Conservation (phyloP, 208 protist species). For the Trypanosoma congolense region DNA sequence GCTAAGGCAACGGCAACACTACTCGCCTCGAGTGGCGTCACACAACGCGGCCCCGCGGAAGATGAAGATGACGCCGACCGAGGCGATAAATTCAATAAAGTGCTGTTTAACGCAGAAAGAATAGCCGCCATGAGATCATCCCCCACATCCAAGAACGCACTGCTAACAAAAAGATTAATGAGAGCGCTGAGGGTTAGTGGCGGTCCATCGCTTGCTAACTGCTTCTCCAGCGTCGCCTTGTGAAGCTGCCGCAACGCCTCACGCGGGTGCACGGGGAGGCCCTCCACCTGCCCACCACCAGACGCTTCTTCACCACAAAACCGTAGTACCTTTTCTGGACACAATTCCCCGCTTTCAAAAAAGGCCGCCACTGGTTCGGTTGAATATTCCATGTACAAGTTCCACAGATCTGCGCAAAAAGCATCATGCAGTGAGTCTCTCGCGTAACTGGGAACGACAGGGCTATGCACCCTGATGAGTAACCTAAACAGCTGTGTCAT, state of each 20-base stretch:
- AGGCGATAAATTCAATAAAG: no score
- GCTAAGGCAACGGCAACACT: constrained; percentile 9
- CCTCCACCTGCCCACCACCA: neutral
- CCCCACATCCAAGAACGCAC: constrained; percentile 8
- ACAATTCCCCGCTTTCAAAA: constrained; percentile 7
- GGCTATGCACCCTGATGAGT: constrained; percentile 24
- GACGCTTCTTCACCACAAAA: neutral
- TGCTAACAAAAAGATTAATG: constrained; percentile 25
- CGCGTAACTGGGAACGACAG: constrained; percentile 28
- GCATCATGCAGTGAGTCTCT: constrained; percentile 19
- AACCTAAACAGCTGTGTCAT: constrained; percentile 15
- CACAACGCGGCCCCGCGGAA: neutral
- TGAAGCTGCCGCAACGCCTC: constrained; percentile 9
- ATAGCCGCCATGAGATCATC: constrained; percentile 12
- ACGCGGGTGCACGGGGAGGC: neutral
- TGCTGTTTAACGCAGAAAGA: constrained; percentile 10
- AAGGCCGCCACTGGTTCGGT: constrained; percentile 26
- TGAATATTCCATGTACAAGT: constrained; percentile 26
- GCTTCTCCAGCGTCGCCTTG: constrained; percentile 17
- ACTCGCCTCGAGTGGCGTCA: constrained; percentile 13
- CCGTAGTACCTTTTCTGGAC: neutral
- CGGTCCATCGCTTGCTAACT: constrained; percentile 16
- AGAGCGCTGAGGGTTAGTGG: constrained; percentile 9
- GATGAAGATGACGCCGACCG: constrained; percentile 9
- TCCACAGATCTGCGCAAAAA: constrained; percentile 31